phyloP scores from a whole-genome alignment of 106 monocot genomes.

The Agapanthus africanus region DNA sequence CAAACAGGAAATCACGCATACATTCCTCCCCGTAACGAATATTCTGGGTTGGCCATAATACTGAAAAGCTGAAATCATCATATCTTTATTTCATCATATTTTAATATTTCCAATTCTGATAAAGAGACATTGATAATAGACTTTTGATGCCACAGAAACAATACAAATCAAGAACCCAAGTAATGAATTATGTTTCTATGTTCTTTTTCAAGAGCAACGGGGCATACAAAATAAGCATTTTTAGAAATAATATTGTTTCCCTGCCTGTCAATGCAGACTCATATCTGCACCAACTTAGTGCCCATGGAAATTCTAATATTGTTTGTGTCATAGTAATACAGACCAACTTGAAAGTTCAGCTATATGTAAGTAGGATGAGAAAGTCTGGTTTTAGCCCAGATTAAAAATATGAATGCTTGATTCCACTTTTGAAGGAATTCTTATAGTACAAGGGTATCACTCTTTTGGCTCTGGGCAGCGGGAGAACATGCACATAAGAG shows the following conservation, averaged over 20 bases:
- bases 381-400: not conserved
- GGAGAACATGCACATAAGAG: not conserved
- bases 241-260: not conserved
- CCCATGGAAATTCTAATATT: not conserved
- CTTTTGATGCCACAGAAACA: too few species aligned
- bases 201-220: too few species aligned
- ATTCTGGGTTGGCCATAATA: constrained; percentile 76
- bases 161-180: not conserved
- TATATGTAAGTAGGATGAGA: not conserved
- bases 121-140: too few species aligned
- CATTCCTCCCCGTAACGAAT: constrained; percentile 76
- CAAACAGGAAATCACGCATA: constrained; percentile 89
- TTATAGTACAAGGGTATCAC: not conserved
- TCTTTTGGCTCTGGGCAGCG: not conserved
- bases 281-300: too few species aligned
- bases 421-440: not conserved
- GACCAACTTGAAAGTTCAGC: not conserved
- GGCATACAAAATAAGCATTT: too few species aligned
- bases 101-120: not conserved
- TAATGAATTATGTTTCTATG: too few species aligned
- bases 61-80: constrained; percentile 63
- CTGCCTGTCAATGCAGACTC: not conserved
- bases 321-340: not conserved
- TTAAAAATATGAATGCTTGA: not conserved
- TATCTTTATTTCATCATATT: not conserved